Evolutionary conservation across 2,329 filamentous ascomycete species (phyloP), one percentile per base, ranked within the genome.

Genomic region (Allantophomopsis lycopodina): DNA sequence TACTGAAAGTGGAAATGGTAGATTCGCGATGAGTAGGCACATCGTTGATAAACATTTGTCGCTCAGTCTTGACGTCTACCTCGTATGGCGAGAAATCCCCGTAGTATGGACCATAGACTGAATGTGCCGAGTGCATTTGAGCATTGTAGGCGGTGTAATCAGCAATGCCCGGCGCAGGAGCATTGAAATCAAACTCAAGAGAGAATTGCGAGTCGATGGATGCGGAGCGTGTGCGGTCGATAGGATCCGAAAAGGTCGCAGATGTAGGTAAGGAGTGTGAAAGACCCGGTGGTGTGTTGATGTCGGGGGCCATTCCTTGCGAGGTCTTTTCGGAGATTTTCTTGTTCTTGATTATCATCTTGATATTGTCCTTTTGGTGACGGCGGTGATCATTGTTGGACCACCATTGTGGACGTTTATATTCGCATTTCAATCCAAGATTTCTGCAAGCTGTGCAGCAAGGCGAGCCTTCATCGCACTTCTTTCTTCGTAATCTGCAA

Each of bases 331-430:
- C 89, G 18, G 79, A 79, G 50, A 93, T 71, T 73, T 96, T 96
- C 58, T 91, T 96, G 58, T 81, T 77, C 76, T 94, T 95, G 69
- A 98, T 96, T 61, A 89, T 85, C 62, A 83, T 81, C 72, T 98
- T 98, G 71, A 98, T 94, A 50, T 80, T 68, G 57, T 96, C 91
- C 66, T 96, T 98, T 60, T 95, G 86, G 41, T 79, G 66, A 52
- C 81, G 76, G 50, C 91, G 73, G 55, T 83, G 77, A 47, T 94
- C 87, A 55, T 83, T 83, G 69, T 91, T 95, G 63, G 81, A 83
- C 91, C 91, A 98, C 91, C 91, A 98, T 64, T 84, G 76, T 31
- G 91, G 91, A 56, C 88, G 71, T 71, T 94, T 94, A 68, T 96
- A 98, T 68, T 96, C 87, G 66, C 91, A 98, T 54, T 73, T 71